These are phyloP conservation scores for Trifolium repens DNA, from an alignment of 306 rosid species.

Conservation along the genomic window DNA sequence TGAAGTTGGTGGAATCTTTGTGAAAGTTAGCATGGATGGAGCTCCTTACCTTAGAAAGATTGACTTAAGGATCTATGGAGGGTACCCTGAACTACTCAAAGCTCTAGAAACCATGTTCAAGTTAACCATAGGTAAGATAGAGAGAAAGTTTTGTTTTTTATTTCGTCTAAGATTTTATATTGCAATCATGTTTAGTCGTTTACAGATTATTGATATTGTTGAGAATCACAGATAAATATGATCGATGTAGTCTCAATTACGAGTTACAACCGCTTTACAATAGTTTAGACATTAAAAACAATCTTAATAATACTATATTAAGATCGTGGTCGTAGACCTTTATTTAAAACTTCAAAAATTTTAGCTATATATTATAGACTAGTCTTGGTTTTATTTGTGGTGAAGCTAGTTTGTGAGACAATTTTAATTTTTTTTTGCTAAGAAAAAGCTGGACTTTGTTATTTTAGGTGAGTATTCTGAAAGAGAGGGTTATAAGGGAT, in stretches of 20 bases:
- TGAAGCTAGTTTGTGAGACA: not conserved
- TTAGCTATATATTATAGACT: not conserved
- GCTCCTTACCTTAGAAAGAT: conserved; percentile 96
- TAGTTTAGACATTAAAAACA: not conserved
- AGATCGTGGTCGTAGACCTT: not conserved
- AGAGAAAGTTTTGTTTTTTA: not conserved
- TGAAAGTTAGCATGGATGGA: conserved; percentile 97
- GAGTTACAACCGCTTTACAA: not conserved
- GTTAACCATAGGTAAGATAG: conserved; percentile 62
- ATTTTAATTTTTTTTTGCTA: not conserved
- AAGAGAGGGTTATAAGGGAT: conserved; percentile 88
- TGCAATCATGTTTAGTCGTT: too few species aligned
- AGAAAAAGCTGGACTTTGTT: conserved; percentile 18
- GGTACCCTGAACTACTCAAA: conserved; percentile 69
- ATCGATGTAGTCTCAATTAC: not conserved
- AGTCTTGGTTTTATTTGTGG: not conserved
- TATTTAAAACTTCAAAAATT: not conserved
- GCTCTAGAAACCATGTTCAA: conserved; percentile 84
- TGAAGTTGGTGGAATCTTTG: conserved; percentile 66
- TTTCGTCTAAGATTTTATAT: not conserved
- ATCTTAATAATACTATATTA: not conserved
- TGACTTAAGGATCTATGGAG: conserved; percentile 64
- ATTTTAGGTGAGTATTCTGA: conserved; percentile 77
- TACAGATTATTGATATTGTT: not conserved
- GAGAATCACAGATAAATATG: not conserved